These are phyloP conservation scores for Flaveria bidentis DNA, from an alignment of 129 eudicot genomes.

Conservation along the genomic window DNA sequence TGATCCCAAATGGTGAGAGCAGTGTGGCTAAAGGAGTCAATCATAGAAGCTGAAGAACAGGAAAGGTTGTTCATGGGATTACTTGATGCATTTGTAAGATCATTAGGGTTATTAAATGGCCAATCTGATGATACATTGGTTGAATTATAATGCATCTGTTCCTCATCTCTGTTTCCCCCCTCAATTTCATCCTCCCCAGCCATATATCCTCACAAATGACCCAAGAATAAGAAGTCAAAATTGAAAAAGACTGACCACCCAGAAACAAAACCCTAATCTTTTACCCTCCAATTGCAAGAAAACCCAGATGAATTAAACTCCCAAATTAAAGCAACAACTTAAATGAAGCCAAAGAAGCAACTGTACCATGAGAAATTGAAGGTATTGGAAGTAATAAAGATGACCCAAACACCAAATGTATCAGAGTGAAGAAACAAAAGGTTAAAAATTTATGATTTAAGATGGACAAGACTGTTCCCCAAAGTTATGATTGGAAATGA, in stretches of 20 bases:
- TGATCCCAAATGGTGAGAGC: conserved; percentile 51
- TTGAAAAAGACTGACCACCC: background rate
- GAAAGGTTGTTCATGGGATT: conserved; percentile 34
- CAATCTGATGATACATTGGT: conserved; percentile 63
- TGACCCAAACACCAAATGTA: conserved; percentile 37
- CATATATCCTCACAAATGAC: background rate
- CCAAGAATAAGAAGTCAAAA: conserved; percentile 15
- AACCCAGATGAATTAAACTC: conserved; percentile 19
- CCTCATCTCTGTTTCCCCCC: conserved; percentile 48
- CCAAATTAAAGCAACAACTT: conserved; percentile 22
- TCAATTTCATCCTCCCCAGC: conserved; percentile 60
- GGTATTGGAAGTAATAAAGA: conserved; percentile 11
- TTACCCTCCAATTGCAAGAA: conserved; percentile 18
- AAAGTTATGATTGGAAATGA: background rate
- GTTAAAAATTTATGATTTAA: background rate
- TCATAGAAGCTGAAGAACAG: conserved; percentile 30
- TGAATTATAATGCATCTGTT: conserved; percentile 44
- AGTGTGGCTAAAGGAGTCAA: conserved; percentile 41
- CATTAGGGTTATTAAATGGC: conserved; percentile 50
- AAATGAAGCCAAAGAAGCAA: conserved; percentile 10
- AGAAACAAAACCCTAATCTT: conserved; percentile 33
- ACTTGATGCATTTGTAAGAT: conserved; percentile 51
- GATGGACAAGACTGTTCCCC: background rate
- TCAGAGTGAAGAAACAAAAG: conserved; percentile 39
- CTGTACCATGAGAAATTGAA: background rate